These are phyloP conservation scores for Micractinium sp. DNA, from an alignment of 139 green algal genomes.

Conservation along the genomic window DNA sequence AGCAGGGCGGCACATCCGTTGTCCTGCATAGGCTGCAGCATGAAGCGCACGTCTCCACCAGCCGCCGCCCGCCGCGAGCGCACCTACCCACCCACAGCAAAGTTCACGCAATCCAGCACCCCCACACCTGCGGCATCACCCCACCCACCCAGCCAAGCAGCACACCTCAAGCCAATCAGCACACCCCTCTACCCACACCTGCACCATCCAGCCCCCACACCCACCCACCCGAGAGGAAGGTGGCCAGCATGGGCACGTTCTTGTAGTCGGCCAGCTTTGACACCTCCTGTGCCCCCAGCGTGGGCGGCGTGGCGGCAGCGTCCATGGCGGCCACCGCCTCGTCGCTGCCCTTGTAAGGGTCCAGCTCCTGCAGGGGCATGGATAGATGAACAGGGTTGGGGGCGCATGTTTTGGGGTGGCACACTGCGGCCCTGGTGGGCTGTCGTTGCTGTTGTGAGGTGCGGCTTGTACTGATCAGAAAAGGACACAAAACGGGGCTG, in stretches of 20 bases:
- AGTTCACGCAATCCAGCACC: background rate
- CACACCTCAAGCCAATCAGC: background rate
- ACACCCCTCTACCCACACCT: background rate
- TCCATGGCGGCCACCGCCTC: background rate
- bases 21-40: background rate
- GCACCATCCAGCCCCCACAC: background rate
- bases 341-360: constrained; percentile 37
- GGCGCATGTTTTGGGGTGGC: no score
- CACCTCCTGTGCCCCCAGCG: constrained; percentile 2
- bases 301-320: background rate
- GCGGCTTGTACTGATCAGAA: no score
- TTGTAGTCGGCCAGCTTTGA: constrained; percentile 38
- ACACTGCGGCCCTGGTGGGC: no score
- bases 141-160: background rate
- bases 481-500: no score
- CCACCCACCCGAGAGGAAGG: constrained; percentile 20
- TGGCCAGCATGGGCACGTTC: constrained; percentile 43
- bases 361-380: constrained; percentile 31
- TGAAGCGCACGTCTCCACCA: background rate
- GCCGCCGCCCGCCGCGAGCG: no score
- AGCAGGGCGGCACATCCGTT: background rate
- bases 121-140: background rate
- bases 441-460: background rate
- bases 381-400: background rate
- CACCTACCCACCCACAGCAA: no score